Conservation (phyloP, 306 rosid genomes). For the Begonia fuchsioides region DNA sequence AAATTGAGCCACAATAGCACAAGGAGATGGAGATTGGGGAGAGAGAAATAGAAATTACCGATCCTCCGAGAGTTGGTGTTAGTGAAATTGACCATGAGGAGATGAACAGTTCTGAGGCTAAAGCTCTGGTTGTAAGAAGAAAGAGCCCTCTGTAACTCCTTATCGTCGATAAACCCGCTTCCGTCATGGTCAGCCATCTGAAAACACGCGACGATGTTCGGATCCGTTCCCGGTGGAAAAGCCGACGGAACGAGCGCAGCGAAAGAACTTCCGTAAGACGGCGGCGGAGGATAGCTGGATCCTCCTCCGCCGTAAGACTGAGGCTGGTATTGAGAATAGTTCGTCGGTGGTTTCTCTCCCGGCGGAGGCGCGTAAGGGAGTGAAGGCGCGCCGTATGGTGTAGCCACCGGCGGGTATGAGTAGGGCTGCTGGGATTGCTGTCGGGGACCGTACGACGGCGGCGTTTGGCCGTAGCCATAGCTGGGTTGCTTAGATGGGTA, state of each 20-base stretch:
- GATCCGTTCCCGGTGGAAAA: conserved; percentile 90
- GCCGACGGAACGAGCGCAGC: conserved; percentile 63
- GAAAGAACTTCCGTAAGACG: conserved; percentile 32
- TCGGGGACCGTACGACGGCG: neutral
- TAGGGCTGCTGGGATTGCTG: conserved; percentile 8
- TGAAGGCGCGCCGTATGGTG: conserved; percentile 13
- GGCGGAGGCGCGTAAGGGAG: conserved; percentile 5
- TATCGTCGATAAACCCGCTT: conserved; percentile 80
- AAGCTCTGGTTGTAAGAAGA: conserved; percentile 72
- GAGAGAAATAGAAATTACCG: conserved; percentile 23
- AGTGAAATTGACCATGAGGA: conserved; percentile 84
- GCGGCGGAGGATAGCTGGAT: conserved; percentile 29
- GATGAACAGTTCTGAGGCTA: conserved; percentile 84
- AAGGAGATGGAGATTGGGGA: too few relatives aligned
- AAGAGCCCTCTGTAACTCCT: conserved; percentile 76
- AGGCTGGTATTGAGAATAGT: conserved; percentile 13
- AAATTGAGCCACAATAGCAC: too few relatives aligned
- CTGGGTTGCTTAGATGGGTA: conserved; percentile 27
- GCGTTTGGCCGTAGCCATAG: conserved; percentile 18
- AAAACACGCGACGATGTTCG: conserved; percentile 67
- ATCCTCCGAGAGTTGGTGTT: conserved; percentile 56
- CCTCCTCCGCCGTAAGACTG: conserved; percentile 10
- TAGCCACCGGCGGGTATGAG: conserved; percentile 12
- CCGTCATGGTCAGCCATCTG: conserved; percentile 87
- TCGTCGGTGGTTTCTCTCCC: conserved; percentile 27